phyloP scores from a whole-genome alignment of 73 alveolate genomes.

The Diophrys appendiculata region DNA sequence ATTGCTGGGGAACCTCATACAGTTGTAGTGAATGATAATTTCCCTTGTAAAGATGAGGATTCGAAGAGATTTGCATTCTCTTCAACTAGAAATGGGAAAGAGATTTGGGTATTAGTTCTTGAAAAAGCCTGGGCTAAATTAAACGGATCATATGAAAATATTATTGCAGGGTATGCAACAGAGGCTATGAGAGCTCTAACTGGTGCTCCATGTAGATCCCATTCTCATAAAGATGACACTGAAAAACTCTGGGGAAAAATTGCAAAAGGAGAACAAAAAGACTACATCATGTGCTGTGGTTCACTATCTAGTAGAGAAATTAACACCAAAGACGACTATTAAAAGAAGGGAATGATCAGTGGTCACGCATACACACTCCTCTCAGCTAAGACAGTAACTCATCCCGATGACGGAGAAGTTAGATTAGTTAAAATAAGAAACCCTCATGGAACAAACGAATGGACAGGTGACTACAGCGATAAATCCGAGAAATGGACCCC shows the following conservation, averaged over 20 bases:
- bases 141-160: constrained; percentile 82
- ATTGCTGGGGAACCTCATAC: constrained; percentile 50
- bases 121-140: constrained; percentile 98
- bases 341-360: constrained; percentile 83
- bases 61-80: constrained; percentile 70
- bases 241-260: constrained; percentile 62
- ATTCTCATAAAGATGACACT: not conserved
- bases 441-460: constrained; percentile 94
- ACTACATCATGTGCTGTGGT: constrained; percentile 68
- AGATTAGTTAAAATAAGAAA: constrained; percentile 87
- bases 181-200: constrained; percentile 63
- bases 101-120: constrained; percentile 92
- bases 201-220: constrained; percentile 29
- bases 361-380: constrained; percentile 94
- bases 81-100: constrained; percentile 63
- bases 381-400: constrained; percentile 65
- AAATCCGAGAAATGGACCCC: constrained; percentile 85
- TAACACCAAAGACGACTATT: constrained; percentile 26
- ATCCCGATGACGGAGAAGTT: constrained; percentile 39
- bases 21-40: constrained; percentile 65
- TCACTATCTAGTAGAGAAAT: constrained; percentile 68
- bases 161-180: constrained; percentile 86
- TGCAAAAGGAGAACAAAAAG: constrained; percentile 64
- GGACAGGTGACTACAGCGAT: constrained; percentile 95
- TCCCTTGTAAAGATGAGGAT: constrained; percentile 65